A percentile compares a stretch with the other conserved stretches of the same genome.
phyloP scores from a whole-genome alignment of 305 asterid species.

The Plantago coronopus region DNA sequence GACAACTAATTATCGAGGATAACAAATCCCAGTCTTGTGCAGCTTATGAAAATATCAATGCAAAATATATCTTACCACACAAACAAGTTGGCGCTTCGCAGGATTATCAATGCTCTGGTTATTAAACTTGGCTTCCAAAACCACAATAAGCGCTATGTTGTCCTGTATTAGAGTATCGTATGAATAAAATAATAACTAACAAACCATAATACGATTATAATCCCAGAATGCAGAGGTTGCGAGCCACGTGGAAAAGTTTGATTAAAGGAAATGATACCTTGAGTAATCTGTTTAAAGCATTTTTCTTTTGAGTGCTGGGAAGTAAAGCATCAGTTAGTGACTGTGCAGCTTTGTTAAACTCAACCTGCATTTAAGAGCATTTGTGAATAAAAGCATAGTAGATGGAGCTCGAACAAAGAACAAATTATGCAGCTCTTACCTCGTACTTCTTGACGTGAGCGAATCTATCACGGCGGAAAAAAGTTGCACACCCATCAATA shows the following conservation, averaged over 20 bases:
- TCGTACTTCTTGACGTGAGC: slow-evolving; percentile 91
- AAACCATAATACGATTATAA: slow-evolving; percentile 9
- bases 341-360: slow-evolving; percentile 97
- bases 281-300: slow-evolving; percentile 75
- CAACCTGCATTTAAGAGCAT: slow-evolving; percentile 56
- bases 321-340: slow-evolving; percentile 81
- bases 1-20: neutral
- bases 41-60: neutral
- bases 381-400: slow-evolving; percentile 10
- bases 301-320: slow-evolving; percentile 79
- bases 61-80: slow-evolving; percentile 64
- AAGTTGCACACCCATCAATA: slow-evolving; percentile 94
- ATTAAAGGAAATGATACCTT: slow-evolving; percentile 45
- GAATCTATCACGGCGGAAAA: slow-evolving; percentile 95
- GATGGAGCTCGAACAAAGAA: slow-evolving; percentile 16
- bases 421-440: slow-evolving; percentile 38
- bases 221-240: slow-evolving; percentile 12
- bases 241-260: slow-evolving; percentile 12
- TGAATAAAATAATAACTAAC: slow-evolving; percentile 1
- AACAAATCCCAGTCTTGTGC: no score
- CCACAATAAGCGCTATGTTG: slow-evolving; percentile 83
- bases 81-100: slow-evolving; percentile 90
- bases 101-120: slow-evolving; percentile 79
- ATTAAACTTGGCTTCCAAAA: slow-evolving; percentile 83
- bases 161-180: slow-evolving; percentile 47